Conservation (phyloP, 768 basidiomycete species). For the Scleroderma citrinum region DNA sequence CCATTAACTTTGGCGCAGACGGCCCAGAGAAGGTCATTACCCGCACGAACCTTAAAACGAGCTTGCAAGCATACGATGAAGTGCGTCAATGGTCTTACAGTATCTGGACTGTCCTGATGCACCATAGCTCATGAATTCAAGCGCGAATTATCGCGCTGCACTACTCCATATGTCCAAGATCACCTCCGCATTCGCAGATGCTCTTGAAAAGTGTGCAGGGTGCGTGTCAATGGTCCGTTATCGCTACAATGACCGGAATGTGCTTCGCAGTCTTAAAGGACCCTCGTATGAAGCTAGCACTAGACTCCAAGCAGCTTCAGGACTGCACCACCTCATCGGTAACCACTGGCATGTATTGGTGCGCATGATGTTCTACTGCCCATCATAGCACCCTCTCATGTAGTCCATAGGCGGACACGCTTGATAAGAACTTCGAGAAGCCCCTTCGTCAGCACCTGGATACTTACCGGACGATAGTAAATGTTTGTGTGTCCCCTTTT, state of each 20-base stretch:
- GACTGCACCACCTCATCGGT: constrained; percentile 85
- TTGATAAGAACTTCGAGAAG: constrained; percentile 85
- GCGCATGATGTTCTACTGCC: constrained; percentile 24
- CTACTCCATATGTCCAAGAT: constrained; percentile 77
- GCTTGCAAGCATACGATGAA: constrained; percentile 75
- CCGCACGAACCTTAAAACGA: constrained; percentile 67
- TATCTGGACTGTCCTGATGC: constrained; percentile 10
- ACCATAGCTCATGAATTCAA: constrained; percentile 64
- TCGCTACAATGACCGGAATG: neutral
- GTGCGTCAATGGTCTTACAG: constrained; percentile 37
- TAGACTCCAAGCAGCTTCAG: constrained; percentile 78
- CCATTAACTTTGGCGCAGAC: constrained; percentile 66
- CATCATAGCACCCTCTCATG: constrained; percentile 2
- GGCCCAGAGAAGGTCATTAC: constrained; percentile 83
- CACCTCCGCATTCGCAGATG: constrained; percentile 80
- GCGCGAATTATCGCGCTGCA: constrained; percentile 75
- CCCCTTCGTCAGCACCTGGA: constrained; percentile 84
- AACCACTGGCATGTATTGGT: constrained; percentile 93
- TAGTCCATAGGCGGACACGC: constrained; percentile 60
- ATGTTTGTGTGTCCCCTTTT: constrained; percentile 39
- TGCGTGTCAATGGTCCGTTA: constrained; percentile 31
- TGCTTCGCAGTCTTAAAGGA: constrained; percentile 57
- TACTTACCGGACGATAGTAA: constrained; percentile 66
- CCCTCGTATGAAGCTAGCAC: constrained; percentile 77
- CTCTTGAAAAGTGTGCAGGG: constrained; percentile 81